Percentiles rank a stretch among this genome's conserved stretches.
These are phyloP conservation scores for Grifola frondosa DNA, from an alignment of 1,284 basidiomycete genomes.

Conservation along the genomic window DNA sequence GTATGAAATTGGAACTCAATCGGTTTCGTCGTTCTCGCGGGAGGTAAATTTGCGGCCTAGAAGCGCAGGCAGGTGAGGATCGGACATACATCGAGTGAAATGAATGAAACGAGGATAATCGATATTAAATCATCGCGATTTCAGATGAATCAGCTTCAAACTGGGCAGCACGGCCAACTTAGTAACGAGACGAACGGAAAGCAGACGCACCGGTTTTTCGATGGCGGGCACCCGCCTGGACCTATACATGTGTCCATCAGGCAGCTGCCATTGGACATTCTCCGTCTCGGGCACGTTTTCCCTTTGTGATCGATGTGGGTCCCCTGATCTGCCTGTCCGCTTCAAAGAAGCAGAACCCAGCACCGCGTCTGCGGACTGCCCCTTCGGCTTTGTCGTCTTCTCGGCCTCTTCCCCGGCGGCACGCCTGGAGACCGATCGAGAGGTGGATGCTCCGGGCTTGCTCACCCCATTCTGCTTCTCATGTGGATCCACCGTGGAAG, in stretches of 20 bases:
- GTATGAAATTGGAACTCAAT: slow-evolving; percentile 50
- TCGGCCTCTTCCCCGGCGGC: slow-evolving; percentile 6
- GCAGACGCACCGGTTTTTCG: slow-evolving; percentile 25
- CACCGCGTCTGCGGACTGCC: slow-evolving; percentile 10
- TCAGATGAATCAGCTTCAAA: too few species aligned
- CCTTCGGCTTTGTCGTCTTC: slow-evolving; percentile 5
- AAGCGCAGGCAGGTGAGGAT: slow-evolving; percentile 5
- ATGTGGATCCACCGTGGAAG: slow-evolving; percentile 16
- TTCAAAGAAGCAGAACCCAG: slow-evolving; percentile 11
- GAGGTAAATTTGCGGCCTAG: slow-evolving; percentile 28
- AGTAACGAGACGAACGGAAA: too few species aligned
- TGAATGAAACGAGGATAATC: not conserved
- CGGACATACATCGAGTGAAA: slow-evolving; percentile 3
- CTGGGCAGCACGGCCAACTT: too few species aligned
- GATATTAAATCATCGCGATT: too few species aligned
- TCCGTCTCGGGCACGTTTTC: slow-evolving; percentile 11
- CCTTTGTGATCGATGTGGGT: slow-evolving; percentile 13
- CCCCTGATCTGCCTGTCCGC: slow-evolving; percentile 20
- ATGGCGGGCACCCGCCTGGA: slow-evolving; percentile 8
- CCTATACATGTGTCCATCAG: slow-evolving; percentile 8
- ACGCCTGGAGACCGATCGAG: slow-evolving; percentile 4
- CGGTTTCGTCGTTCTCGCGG: slow-evolving; percentile 45
- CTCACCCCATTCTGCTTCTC: slow-evolving; percentile 4
- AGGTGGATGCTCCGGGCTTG: slow-evolving; percentile 1
- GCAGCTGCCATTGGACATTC: slow-evolving; percentile 9